Evolutionary conservation across 192 early-diverging fungal species (phyloP).

Genomic region (Dispira simplex): DNA sequence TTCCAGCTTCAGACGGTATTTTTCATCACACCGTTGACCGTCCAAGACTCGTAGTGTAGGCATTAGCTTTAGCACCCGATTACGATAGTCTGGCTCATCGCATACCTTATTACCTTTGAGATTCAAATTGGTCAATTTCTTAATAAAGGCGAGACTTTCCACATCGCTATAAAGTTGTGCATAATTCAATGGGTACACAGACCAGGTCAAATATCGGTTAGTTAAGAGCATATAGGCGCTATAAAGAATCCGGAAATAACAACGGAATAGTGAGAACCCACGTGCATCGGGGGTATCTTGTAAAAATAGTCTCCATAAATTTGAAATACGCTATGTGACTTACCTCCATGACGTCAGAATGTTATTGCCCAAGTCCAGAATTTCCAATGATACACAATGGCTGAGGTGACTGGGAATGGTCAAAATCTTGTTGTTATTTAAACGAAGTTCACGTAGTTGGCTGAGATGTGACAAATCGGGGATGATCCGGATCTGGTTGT

Average conservation of each 20-base stretch:
- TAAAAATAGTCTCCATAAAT: too few species aligned
- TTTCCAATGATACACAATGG: slow-evolving; percentile 36
- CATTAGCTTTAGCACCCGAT: slow-evolving; percentile 38
- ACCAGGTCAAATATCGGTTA: not conserved
- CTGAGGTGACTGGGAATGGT: slow-evolving; percentile 39
- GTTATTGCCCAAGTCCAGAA: slow-evolving; percentile 63
- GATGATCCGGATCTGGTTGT: slow-evolving; percentile 48
- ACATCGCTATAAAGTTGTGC: slow-evolving; percentile 24
- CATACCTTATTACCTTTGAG: slow-evolving; percentile 52
- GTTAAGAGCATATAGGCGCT: too few species aligned
- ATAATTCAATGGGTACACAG: not conserved
- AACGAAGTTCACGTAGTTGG: slow-evolving; percentile 48
- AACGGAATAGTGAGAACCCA: too few species aligned
- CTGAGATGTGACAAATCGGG: slow-evolving; percentile 45
- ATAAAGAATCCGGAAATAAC: too few species aligned
- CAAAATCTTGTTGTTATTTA: slow-evolving; percentile 60
- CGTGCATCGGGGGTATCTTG: too few species aligned
- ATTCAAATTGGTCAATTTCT: slow-evolving; percentile 44
- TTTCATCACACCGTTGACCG: slow-evolving; percentile 54
- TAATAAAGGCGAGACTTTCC: slow-evolving; percentile 30
- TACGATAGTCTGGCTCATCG: slow-evolving; percentile 29
- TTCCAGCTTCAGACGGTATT: slow-evolving; percentile 46
- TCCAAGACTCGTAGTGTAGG: slow-evolving; percentile 56
- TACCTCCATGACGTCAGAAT: slow-evolving; percentile 37
- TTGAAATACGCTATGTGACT: too few species aligned